Evolutionary conservation across 176 grass and related monocot genomes (phyloP).

Genomic region (Eragrostis nindensis): DNA sequence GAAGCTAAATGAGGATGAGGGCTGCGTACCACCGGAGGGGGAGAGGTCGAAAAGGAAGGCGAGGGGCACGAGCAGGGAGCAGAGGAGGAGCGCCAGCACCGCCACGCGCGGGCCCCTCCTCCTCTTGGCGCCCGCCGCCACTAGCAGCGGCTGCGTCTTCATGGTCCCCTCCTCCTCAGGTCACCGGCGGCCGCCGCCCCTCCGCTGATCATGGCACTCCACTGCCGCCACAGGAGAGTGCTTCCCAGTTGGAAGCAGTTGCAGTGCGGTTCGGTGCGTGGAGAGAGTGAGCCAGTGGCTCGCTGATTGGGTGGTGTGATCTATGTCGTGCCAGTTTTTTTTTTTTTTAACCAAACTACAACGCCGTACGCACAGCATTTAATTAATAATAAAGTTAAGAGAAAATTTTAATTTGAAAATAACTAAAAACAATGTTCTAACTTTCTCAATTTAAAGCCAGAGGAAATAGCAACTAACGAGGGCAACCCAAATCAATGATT

Average conservation of each 20-base stretch:
- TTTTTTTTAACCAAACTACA: too few relatives aligned
- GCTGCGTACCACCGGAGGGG: slow-evolving; percentile 57
- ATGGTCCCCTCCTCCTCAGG: slow-evolving; percentile 37
- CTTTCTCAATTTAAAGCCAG: too few relatives aligned
- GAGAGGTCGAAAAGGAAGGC: slow-evolving; percentile 75
- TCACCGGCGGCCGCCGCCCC: background rate
- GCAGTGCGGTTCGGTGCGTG: background rate
- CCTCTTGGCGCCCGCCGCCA: slow-evolving; percentile 60
- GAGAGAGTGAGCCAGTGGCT: too few relatives aligned
- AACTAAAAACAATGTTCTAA: too few relatives aligned
- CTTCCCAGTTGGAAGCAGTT: slow-evolving; percentile 1
- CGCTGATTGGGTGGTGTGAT: background rate
- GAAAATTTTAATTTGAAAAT: too few relatives aligned
- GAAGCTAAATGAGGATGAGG: background rate
- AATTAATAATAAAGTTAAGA: too few relatives aligned
- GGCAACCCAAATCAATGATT: background rate
- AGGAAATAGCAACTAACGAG: background rate
- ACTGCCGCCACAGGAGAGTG: background rate
- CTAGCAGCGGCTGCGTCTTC: slow-evolving; percentile 59
- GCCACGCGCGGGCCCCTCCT: slow-evolving; percentile 55
- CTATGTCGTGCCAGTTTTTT: too few relatives aligned
- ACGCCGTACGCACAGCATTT: background rate
- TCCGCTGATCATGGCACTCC: slow-evolving; percentile 44
- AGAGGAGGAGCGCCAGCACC: slow-evolving; percentile 84
- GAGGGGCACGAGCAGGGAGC: slow-evolving; percentile 85